Base-by-base conservation (phyloP, 2,329 filamentous ascomycete genomes). In the Nemania sp. region DNA sequence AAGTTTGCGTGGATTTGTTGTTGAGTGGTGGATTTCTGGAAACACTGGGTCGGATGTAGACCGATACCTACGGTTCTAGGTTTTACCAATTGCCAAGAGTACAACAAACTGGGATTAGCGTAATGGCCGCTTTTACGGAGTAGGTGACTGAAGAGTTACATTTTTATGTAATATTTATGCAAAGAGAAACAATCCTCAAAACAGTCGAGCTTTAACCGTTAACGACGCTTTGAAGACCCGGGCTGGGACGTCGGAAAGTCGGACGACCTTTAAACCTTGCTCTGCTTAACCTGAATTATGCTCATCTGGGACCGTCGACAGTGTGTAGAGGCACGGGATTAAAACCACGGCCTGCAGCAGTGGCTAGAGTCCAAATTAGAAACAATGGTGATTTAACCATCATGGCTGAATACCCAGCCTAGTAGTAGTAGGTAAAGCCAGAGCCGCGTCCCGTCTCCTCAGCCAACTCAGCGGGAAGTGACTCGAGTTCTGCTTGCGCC, bases 371-470 rank as follows among this genome's bases (percentile, higher is more conserved):
- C 45, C 34, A 48, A 40, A 31, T 48, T 40, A 6, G 23, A 40
- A 48, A 48, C 34, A 20, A 40, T 40, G 17, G 34, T 48, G 5
- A 40, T 39, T 39, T 48, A 40, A 17, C 45, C 24, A 48, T 48
- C 34, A 48, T 48, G 34, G 34, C 45, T 41, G 36, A 42, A 42
- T 24, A 33, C 34, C 47, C 28, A 28, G 2, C 48, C 39, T 43
- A 44, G 51, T 49, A 44, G 40, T 49, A 9, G 33, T 54, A 54
- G n/a, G n/a, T n/a, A n/a, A n/a, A n/a, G n/a, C n/a, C n/a, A n/a
- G 46, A 54, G 46, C 54, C 54, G 37, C 49, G 49, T 52, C 52
- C 55, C 37, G 52, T 58, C 40, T 54, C 47, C 24, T 58, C 52
- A 26, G 52, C 37, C 40, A 58, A 41, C 47, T 58, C 51, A 28